A percentile compares a stretch with the other conserved stretches of the same genome.
Conservation (phyloP, 352 stramenopile genomes). For the Globisporangium nunn region DNA sequence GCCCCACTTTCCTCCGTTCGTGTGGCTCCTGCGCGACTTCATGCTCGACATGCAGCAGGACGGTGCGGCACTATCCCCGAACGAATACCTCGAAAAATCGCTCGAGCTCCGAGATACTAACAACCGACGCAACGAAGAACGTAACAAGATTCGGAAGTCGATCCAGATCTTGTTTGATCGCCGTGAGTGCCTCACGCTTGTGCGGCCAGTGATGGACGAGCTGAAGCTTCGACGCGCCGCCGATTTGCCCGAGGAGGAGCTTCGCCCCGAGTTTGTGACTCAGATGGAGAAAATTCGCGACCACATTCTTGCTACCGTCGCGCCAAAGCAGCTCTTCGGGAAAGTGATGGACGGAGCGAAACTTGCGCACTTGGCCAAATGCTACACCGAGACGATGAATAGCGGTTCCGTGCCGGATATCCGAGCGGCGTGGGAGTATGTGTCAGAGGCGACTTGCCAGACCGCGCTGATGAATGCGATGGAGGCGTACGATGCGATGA, state of each 20-base stretch:
- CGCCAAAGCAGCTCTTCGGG: slow-evolving; percentile 58
- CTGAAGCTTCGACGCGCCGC: slow-evolving; percentile 47
- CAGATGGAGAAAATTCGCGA: slow-evolving; percentile 56
- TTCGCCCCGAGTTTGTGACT: slow-evolving; percentile 71
- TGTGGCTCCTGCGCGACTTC: slow-evolving; percentile 82
- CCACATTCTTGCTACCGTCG: slow-evolving; percentile 39
- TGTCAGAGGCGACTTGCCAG: slow-evolving; percentile 72
- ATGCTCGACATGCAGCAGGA: slow-evolving; percentile 73
- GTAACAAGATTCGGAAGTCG: slow-evolving; percentile 58
- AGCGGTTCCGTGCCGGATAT: slow-evolving; percentile 74
- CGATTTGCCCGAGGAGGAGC: slow-evolving; percentile 35
- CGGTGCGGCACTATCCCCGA: slow-evolving; percentile 43
- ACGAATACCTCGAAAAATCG: slow-evolving; percentile 75
- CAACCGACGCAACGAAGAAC: slow-evolving; percentile 47
- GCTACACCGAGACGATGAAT: slow-evolving; percentile 77
- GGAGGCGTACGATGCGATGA: slow-evolving; percentile 47
- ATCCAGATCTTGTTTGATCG: slow-evolving; percentile 65
- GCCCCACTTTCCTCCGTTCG: slow-evolving; percentile 74
- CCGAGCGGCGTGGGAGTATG: slow-evolving; percentile 78
- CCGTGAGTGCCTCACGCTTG: slow-evolving; percentile 72
- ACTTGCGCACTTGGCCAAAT: slow-evolving; percentile 49
- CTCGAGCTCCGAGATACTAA: slow-evolving; percentile 42
- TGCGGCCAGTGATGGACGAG: slow-evolving; percentile 71
- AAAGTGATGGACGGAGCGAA: slow-evolving; percentile 58
- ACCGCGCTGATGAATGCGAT: slow-evolving; percentile 43